Percentiles rank a stretch among this genome's conserved stretches.
Evolutionary conservation across 208 protist species (phyloP).

Genomic region (Trichomonas gallinae): DNA sequence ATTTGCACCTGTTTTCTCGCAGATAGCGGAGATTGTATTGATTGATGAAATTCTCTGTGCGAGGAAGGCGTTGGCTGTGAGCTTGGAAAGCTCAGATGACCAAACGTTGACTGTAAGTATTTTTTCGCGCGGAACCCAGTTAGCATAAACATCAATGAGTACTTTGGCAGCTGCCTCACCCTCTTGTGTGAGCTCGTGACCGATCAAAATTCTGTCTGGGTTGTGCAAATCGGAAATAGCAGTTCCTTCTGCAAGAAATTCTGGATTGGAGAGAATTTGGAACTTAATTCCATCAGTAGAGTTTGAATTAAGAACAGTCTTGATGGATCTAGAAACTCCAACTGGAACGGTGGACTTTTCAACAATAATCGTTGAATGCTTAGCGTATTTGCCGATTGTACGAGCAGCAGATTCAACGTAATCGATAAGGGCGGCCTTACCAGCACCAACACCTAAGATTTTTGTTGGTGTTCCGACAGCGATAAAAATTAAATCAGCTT

Average conservation of each 20-base stretch:
- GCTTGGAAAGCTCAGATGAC: slow-evolving; percentile 84
- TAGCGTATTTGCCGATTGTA: slow-evolving; percentile 16
- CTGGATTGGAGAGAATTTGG: slow-evolving; percentile 81
- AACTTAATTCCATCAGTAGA: slow-evolving; percentile 46
- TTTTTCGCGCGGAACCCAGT: slow-evolving; percentile 65
- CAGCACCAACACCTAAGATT: slow-evolving; percentile 61
- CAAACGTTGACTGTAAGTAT: slow-evolving; percentile 82
- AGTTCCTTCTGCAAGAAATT: slow-evolving; percentile 87
- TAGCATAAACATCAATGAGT: slow-evolving; percentile 45
- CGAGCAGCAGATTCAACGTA: background rate
- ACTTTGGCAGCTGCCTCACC: slow-evolving; percentile 44
- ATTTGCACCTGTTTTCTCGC: slow-evolving; percentile 44
- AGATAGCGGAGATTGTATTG: slow-evolving; percentile 65
- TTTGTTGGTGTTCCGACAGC: slow-evolving; percentile 90
- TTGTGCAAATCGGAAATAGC: slow-evolving; percentile 66
- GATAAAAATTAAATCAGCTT: slow-evolving; percentile 81
- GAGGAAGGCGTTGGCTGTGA: slow-evolving; percentile 85
- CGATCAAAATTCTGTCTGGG: slow-evolving; percentile 86
- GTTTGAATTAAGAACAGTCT: slow-evolving; percentile 40
- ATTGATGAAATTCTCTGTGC: slow-evolving; percentile 87
- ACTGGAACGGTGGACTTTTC: slow-evolving; percentile 79
- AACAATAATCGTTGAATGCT: slow-evolving; percentile 63
- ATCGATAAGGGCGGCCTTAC: slow-evolving; percentile 33
- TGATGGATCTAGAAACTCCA: slow-evolving; percentile 47
- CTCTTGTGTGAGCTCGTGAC: slow-evolving; percentile 51